Evolutionary conservation across 805 yeast genomes (phyloP).

Genomic region (Candida ortonii): DNA sequence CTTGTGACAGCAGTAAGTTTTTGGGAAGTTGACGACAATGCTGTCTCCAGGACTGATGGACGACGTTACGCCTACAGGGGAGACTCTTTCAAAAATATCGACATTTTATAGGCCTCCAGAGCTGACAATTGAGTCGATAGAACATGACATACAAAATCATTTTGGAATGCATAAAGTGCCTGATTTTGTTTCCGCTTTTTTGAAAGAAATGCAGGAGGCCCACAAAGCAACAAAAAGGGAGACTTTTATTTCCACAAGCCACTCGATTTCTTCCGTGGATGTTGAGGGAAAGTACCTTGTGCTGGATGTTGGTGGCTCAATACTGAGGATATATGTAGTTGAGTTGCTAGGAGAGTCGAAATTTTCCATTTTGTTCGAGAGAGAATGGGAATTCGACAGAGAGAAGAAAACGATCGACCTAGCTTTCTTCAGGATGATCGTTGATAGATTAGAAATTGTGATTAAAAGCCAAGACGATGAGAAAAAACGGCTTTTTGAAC

Average conservation of each 20-base stretch:
- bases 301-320: constrained; percentile 59
- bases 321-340: constrained; percentile 39
- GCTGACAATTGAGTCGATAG: no score
- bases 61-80: no score
- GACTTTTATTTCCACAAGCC: constrained; percentile 4
- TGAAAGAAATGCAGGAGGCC: constrained; percentile 1
- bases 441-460: constrained; percentile 32
- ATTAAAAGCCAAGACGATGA: constrained; percentile 11
- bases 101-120: no score
- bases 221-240: neutral
- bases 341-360: constrained; percentile 14
- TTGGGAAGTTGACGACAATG: no score
- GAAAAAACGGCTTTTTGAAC: constrained; percentile 1
- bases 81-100: no score
- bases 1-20: no score
- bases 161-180: neutral
- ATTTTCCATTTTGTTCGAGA: constrained; percentile 9
- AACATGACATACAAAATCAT: neutral
- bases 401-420: constrained; percentile 38
- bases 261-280: constrained; percentile 14
- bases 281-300: constrained; percentile 34
- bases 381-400: constrained; percentile 40
- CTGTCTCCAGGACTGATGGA: no score
- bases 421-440: constrained; percentile 44
- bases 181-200: constrained; percentile 1